These are phyloP conservation scores for Ogataea methanolica DNA, from an alignment of 805 yeast genomes.

Conservation along the genomic window DNA sequence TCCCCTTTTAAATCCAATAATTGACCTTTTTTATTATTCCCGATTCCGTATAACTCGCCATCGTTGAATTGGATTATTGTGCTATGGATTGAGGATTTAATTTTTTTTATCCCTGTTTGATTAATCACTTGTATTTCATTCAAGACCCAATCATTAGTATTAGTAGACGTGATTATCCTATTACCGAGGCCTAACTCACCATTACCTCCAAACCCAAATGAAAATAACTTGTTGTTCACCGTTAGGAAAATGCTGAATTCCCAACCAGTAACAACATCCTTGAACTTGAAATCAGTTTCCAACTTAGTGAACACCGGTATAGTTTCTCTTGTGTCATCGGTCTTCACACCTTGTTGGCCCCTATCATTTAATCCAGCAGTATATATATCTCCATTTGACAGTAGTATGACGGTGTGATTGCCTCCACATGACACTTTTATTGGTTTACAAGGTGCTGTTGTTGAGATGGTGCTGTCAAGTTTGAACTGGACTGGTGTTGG, in stretches of 20 bases:
- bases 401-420: constrained; percentile 69
- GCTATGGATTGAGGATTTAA: constrained; percentile 42
- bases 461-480: background rate
- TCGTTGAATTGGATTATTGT: constrained; percentile 34
- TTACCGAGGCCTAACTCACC: constrained; percentile 70
- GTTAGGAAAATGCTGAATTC: constrained; percentile 57
- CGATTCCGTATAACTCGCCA: constrained; percentile 60
- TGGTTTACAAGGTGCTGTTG: constrained; percentile 21
- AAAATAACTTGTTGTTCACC: constrained; percentile 35
- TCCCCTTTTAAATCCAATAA: constrained; percentile 24
- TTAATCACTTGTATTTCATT: constrained; percentile 1
- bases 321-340: background rate
- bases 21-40: constrained; percentile 62
- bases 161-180: background rate
- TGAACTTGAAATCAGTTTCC: constrained; percentile 30
- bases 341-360: constrained; percentile 11
- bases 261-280: constrained; percentile 71
- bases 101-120: constrained; percentile 3
- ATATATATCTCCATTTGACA: constrained; percentile 47
- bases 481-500: constrained; percentile 18
- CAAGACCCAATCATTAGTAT: background rate
- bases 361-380: constrained; percentile 43
- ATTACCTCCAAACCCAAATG: constrained; percentile 59
- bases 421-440: constrained; percentile 70
- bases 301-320: constrained; percentile 8